These are phyloP conservation scores for Penicilliopsis zonata DNA, from an alignment of 495 filamentous ascomycete species.

Conservation along the genomic window DNA sequence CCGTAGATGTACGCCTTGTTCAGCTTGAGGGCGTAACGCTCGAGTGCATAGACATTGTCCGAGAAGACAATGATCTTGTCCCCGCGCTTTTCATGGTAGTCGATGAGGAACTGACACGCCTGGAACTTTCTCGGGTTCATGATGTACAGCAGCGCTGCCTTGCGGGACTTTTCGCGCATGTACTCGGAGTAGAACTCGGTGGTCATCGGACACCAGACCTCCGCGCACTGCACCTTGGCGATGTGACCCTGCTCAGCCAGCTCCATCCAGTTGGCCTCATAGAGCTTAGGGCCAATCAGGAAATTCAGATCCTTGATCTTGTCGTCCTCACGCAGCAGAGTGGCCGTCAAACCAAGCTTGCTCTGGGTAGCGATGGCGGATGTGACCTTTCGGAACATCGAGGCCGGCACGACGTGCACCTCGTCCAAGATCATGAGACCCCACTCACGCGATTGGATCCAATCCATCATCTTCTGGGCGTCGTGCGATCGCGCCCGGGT, in stretches of 20 bases:
- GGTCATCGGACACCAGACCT: slow-evolving; percentile 99
- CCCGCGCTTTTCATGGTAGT: slow-evolving; percentile 90
- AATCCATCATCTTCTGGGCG: slow-evolving; percentile 96
- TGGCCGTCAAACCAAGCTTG: slow-evolving; percentile 94
- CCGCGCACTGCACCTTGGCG: slow-evolving; percentile 92
- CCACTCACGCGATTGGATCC: slow-evolving; percentile 86
- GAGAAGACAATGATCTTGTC: slow-evolving; percentile 99
- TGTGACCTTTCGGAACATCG: slow-evolving; percentile 90
- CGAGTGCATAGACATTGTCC: slow-evolving; percentile 92
- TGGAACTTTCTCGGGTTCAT: slow-evolving; percentile 99
- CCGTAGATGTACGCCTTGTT: slow-evolving; percentile 90
- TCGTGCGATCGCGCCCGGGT: slow-evolving; percentile 79
- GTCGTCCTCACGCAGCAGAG: slow-evolving; percentile 90
- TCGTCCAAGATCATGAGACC: slow-evolving; percentile 96
- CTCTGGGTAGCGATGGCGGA: slow-evolving; percentile 84
- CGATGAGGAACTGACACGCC: slow-evolving; percentile 90
- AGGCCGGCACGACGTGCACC: slow-evolving; percentile 94
- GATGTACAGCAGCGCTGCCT: slow-evolving; percentile 70
- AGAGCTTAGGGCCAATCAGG: slow-evolving; percentile 92
- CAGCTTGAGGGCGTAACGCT: slow-evolving; percentile 72
- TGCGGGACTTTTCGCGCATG: slow-evolving; percentile 57
- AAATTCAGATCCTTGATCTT: slow-evolving; percentile 98
- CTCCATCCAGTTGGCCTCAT: slow-evolving; percentile 99
- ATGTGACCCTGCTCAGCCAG: slow-evolving; percentile 94
- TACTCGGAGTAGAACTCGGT: slow-evolving; percentile 97